Evolutionary conservation across 1,139 yeast species (phyloP), one percentile per base, ranked within the genome.

Genomic region (Pneumocystis sp.): DNA sequence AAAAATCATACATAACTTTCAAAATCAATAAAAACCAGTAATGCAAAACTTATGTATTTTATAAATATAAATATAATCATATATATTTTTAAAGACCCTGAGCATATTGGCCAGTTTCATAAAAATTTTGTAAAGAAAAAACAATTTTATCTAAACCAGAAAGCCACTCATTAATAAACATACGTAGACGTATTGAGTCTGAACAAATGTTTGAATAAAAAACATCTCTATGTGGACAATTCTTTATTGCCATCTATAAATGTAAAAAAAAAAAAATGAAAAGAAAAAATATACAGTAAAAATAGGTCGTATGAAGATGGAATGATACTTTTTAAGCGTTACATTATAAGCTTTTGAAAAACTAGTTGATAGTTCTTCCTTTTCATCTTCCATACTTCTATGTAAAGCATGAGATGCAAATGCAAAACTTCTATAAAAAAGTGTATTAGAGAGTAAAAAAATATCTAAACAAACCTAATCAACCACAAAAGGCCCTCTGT

Each of bases 401-500:
- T 91, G 81, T 85, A 89, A 84, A 61, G 96, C 95, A 71, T 82
- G 85, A 40, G 95, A 91, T 34, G 96, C 90, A 79, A 89, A 90
- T 73, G 88, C 86, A 72, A 89, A 82, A 21, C 96, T 96, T 74
- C 93, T 81, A 17, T 15, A 45, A 21, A 15, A 29, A 39, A 31
- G 57, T 31, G 5, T 31, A 3, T 39, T 21, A 39, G 21, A 29
- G 29, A 25, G 35, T 1, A 34, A 7, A 56, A 7, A 65, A 34
- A 12, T 31, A 31, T 37, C 10, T 31, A 15, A 17, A 63, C 66
- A 17, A 62, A 70, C 72, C 81, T 73, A 60, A 86, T 81, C 70
- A 89, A 82, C 97, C 97, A 89, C 72, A 89, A 79, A 71, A 89
- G 82, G 35, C 96, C 97, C 76, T 90, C 96, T 31, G 96, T 89